A percentile compares a stretch with the other conserved stretches of the same genome.
These are phyloP conservation scores for Globisporangium nodosum DNA, from an alignment of 352 stramenopile species.

Conservation along the genomic window DNA sequence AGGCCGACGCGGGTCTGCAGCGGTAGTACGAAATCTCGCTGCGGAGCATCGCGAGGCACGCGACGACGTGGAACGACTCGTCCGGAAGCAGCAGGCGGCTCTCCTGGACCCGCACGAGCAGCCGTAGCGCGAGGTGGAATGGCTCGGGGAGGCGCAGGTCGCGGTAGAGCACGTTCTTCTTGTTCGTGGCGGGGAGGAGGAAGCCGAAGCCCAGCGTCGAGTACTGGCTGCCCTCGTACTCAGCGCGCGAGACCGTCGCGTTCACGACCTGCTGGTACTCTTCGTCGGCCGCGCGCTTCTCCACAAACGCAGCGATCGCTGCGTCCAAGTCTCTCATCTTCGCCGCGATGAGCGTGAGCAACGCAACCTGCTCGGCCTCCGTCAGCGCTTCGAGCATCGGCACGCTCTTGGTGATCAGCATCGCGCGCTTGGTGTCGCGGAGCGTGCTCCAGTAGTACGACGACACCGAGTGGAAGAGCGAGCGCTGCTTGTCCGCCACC, in stretches of 20 bases:
- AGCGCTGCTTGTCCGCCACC: constrained; percentile 11
- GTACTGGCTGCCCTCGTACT: constrained; percentile 51
- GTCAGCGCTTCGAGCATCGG: constrained; percentile 24
- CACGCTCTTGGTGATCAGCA: constrained; percentile 19
- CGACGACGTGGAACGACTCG: constrained; percentile 42
- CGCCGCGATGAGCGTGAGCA: constrained; percentile 19
- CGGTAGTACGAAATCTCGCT: constrained; percentile 47
- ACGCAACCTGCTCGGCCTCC: constrained; percentile 26
- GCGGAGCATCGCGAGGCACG: constrained; percentile 44
- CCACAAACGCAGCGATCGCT: constrained; percentile 23
- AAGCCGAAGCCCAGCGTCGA: constrained; percentile 55
- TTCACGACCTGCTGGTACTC: constrained; percentile 35
- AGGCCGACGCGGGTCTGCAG: constrained; percentile 18
- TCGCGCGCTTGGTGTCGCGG: constrained; percentile 19
- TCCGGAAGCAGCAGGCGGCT: constrained; percentile 39
- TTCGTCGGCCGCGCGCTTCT: constrained; percentile 21
- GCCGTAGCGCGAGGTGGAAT: constrained; percentile 46
- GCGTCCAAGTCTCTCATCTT: constrained; percentile 23
- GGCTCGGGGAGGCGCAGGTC: constrained; percentile 46
- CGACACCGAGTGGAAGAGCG: constrained; percentile 23
- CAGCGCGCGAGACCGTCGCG: constrained; percentile 19
- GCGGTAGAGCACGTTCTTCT: constrained; percentile 43
- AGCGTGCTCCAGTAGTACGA: constrained; percentile 43
- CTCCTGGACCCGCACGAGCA: constrained; percentile 56
- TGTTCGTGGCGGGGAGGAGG: constrained; percentile 46